phyloP scores from a whole-genome alignment of 805 yeast genomes.

The Ascoidea asiatica region DNA sequence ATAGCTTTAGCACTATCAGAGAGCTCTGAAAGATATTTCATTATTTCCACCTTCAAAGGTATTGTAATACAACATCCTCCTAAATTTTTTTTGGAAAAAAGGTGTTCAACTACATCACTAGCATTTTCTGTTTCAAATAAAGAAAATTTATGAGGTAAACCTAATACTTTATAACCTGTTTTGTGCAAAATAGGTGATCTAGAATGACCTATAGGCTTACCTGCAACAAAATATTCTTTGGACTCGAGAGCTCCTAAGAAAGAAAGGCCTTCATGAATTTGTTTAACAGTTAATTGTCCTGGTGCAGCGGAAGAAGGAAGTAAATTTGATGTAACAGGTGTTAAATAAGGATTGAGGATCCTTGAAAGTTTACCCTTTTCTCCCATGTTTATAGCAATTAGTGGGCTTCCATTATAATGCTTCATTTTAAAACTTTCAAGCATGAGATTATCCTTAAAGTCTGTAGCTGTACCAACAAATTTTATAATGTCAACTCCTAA shows the following conservation, averaged over 20 bases:
- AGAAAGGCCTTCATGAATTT: conserved; percentile 44
- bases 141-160: conserved; percentile 62
- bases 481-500: conserved; percentile 64
- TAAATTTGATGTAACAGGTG: conserved; percentile 72
- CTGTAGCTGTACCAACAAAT: conserved; percentile 66
- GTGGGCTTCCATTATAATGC: conserved; percentile 37
- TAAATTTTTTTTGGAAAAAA: conserved; percentile 22
- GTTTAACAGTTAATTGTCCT: conserved; percentile 56
- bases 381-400: conserved; percentile 79
- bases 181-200: conserved; percentile 82
- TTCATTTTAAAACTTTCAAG: conserved; percentile 55
- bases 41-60: conserved; percentile 78
- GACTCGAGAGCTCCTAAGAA: conserved; percentile 49
- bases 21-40: conserved; percentile 48
- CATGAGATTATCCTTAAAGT: conserved; percentile 51
- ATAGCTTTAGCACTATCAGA: conserved; percentile 68
- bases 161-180: conserved; percentile 60
- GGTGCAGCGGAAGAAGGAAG: conserved; percentile 67
- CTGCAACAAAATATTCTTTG: conserved; percentile 60
- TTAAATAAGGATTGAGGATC: conserved; percentile 57
- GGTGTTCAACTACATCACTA: conserved; percentile 30
- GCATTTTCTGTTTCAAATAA: conserved; percentile 59
- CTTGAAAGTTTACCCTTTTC: conserved; percentile 65
- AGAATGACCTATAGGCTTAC: conserved; percentile 75
- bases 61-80: conserved; percentile 97